Evolutionary conservation across 2,329 filamentous ascomycete genomes (phyloP).

Genomic region (Fusarium zealandicum): DNA sequence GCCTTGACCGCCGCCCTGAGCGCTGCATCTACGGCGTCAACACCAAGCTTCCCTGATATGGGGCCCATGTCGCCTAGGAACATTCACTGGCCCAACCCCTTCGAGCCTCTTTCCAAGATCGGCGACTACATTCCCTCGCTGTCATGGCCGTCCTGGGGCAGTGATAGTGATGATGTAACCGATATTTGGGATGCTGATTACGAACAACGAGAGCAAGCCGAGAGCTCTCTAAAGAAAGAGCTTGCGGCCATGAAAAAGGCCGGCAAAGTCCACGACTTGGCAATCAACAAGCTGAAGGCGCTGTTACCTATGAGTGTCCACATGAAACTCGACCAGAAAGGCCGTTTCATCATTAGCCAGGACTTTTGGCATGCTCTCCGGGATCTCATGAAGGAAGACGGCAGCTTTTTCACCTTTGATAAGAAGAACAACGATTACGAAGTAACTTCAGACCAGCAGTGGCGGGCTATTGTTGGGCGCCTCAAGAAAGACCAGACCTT

Average conservation of each 20-base stretch:
- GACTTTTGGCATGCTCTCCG: constrained; percentile 72
- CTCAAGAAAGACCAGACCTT: constrained; percentile 48
- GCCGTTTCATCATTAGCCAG: constrained; percentile 61
- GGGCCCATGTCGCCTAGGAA: constrained; percentile 5
- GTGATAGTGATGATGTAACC: constrained; percentile 28
- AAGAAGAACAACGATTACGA: constrained; percentile 49
- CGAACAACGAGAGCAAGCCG: constrained; percentile 27
- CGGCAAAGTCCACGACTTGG: constrained; percentile 46
- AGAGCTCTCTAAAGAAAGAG: constrained; percentile 37
- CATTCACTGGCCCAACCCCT: constrained; percentile 23
- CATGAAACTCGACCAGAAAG: constrained; percentile 60
- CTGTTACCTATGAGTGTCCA: constrained; percentile 65
- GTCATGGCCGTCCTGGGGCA: constrained; percentile 37
- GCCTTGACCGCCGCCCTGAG: neutral
- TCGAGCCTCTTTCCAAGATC: constrained; percentile 28
- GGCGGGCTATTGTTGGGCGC: constrained; percentile 54
- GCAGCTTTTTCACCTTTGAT: constrained; percentile 56
- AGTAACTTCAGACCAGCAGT: constrained; percentile 55
- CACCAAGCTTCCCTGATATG: constrained; percentile 7
- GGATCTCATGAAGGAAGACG: constrained; percentile 59
- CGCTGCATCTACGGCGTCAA: neutral
- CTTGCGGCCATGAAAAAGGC: constrained; percentile 44
- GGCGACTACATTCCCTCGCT: constrained; percentile 39
- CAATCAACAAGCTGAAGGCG: constrained; percentile 53
- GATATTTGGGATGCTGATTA: constrained; percentile 26